Evolutionary conservation across 345 rosid species (phyloP), one percentile per base, ranked within the genome.

Genomic region (Eutrema heterophyllum): DNA sequence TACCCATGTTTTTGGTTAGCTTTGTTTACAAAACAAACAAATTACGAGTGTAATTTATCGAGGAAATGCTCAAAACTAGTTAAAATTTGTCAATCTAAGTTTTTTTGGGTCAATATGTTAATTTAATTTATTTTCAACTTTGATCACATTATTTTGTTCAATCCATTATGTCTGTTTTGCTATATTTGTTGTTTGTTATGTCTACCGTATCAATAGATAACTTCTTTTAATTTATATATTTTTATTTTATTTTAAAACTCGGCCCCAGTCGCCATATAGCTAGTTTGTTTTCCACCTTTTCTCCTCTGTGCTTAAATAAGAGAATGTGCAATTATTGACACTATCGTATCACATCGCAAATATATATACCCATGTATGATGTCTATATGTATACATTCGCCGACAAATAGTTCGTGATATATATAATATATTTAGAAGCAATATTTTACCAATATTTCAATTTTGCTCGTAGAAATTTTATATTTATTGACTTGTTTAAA

Each of bases 351-450:
- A 62, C 65, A 61, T 61, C 70, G 61, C 12, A 69, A 7, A 55
- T 46, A 58, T 48, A 49, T 48, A 18, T 39, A 48, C 35, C 64
- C 12, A 66, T 66, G 44, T 33, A 29, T 66, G 43, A 48, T 73
- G 71, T 45, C 48, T 52, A 64, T 73, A 54, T 56, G 61, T 70
- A 77, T 56, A 70, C 41, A 49, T 49, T 64, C 70, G 80, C 80
- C 80, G 80, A 77, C 80, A 77, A 40, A 70, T 56, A 64, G 64
- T 70, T 61, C 36, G 33, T 44, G 50, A 32, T 70, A 18, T 61
- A 24, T 39, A 39, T 51, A 30, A 26, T 15, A 26, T 53, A 53
- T 14, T 5, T 53, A 29, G 57, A 36, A 21, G 11, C 52, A 58
- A 67, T 41, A 40, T 59, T 59, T 12, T 41, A 21, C 35, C 36